Percentiles rank a stretch among this genome's conserved stretches.
phyloP scores from a whole-genome alignment of 2,329 filamentous ascomycete species.

The Pestalotiopsis fici region DNA sequence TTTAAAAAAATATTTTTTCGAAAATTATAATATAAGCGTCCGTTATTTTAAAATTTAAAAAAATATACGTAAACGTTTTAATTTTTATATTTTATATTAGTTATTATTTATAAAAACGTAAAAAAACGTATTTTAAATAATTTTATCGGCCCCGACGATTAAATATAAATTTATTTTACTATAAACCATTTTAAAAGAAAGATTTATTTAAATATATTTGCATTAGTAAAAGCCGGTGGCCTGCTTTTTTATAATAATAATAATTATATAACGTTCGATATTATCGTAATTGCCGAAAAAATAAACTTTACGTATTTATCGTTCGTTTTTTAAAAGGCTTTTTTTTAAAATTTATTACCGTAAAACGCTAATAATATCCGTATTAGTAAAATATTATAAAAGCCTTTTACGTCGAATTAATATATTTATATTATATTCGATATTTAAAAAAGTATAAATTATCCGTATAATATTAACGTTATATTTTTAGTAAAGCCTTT shows the following conservation, averaged over 20 bases:
- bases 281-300: no score
- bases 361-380: no score
- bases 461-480: no score
- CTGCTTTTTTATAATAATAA: background rate
- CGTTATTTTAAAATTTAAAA: background rate
- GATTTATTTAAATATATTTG: background rate
- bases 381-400: no score
- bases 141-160: background rate
- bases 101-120: background rate
- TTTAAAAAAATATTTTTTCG: background rate
- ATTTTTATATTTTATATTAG: background rate
- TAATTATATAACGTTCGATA: no score
- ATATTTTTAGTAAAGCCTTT: no score
- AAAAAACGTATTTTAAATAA: background rate
- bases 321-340: no score
- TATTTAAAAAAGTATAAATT: no score
- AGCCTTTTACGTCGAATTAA: no score
- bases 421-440: no score
- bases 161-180: background rate
- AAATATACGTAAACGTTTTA: background rate
- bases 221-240: background rate
- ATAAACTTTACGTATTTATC: no score
- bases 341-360: no score
- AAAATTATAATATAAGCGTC: background rate
- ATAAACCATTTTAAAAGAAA: background rate